These are phyloP conservation scores for Nitzschia putrida DNA, from an alignment of 108 stramenopile genomes.

Conservation along the genomic window DNA sequence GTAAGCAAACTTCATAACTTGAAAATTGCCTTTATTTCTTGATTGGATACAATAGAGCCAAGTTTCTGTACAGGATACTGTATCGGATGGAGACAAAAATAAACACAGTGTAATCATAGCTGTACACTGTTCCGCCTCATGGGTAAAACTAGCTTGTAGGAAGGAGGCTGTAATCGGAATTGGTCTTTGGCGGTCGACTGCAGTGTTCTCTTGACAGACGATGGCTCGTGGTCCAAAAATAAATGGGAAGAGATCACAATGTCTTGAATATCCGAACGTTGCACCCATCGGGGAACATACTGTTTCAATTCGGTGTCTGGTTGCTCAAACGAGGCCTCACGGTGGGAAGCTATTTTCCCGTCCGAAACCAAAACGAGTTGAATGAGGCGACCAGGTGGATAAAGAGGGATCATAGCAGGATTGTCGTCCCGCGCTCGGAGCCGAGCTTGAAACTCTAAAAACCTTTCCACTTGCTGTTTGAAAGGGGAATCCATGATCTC, in stretches of 20 bases:
- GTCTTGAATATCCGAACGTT: constrained; percentile 68
- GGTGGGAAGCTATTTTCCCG: neutral
- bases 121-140: too few species aligned
- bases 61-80: too few species aligned
- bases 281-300: constrained; percentile 59
- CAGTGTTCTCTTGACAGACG: constrained; percentile 51
- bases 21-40: too few species aligned
- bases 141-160: constrained; percentile 5
- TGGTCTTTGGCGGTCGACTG: constrained; percentile 44
- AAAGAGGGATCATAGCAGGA: constrained; percentile 26
- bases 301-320: constrained; percentile 34
- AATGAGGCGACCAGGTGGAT: constrained; percentile 70
- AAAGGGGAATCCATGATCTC: constrained; percentile 58
- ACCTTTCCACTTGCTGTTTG: constrained; percentile 53
- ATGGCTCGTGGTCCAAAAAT: constrained; percentile 70
- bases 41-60: too few species aligned
- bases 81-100: too few species aligned
- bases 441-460: constrained; percentile 50
- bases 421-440: constrained; percentile 39
- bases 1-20: too few species aligned
- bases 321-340: constrained; percentile 19
- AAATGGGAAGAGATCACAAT: constrained; percentile 69
- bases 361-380: constrained; percentile 54
- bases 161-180: constrained; percentile 16
- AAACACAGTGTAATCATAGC: too few species aligned